Conservation (phyloP, 768 basidiomycete genomes). For the Mycena haematopus region DNA sequence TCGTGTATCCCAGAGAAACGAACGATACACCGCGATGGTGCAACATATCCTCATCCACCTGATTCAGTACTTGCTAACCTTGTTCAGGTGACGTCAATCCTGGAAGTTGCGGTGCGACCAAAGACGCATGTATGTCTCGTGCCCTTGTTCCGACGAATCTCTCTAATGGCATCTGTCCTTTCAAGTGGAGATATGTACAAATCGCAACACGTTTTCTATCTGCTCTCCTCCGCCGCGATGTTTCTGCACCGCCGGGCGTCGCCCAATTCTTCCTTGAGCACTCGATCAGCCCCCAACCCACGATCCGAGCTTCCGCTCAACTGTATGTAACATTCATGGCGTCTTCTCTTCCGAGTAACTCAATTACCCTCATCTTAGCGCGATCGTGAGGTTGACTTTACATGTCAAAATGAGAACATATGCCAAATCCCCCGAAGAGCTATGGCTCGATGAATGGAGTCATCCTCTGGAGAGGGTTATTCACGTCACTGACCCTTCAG, state of each 20-base stretch:
- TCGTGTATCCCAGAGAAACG: conserved; percentile 53
- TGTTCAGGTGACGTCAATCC: conserved; percentile 61
- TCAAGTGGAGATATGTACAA: conserved; percentile 86
- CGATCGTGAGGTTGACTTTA: conserved; percentile 67
- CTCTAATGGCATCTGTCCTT: conserved; percentile 15
- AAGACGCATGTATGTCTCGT: conserved; percentile 70
- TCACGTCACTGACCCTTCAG: conserved; percentile 50
- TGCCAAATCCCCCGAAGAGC: conserved; percentile 62
- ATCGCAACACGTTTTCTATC: conserved; percentile 68
- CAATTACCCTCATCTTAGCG: conserved; percentile 46
- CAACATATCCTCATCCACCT: conserved; percentile 11
- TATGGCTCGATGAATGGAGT: conserved; percentile 77
- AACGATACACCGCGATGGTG: conserved; percentile 58
- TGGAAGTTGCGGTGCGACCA: conserved; percentile 64
- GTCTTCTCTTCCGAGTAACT: conserved; percentile 1
- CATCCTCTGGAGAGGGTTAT: conserved; percentile 64
- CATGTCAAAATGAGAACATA: conserved; percentile 82
- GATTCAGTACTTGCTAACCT: conserved; percentile 17
- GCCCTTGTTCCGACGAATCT: conserved; percentile 14
- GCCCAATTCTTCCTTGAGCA: conserved; percentile 71
- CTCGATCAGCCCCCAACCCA: conserved; percentile 72
- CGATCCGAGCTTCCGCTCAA: conserved; percentile 69
- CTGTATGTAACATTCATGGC: conserved; percentile 47
- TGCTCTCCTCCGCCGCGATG: conserved; percentile 69
- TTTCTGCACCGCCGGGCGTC: conserved; percentile 55